Evolutionary conservation across 1,284 basidiomycete species (phyloP).

Genomic region (Malassezia furfur): DNA sequence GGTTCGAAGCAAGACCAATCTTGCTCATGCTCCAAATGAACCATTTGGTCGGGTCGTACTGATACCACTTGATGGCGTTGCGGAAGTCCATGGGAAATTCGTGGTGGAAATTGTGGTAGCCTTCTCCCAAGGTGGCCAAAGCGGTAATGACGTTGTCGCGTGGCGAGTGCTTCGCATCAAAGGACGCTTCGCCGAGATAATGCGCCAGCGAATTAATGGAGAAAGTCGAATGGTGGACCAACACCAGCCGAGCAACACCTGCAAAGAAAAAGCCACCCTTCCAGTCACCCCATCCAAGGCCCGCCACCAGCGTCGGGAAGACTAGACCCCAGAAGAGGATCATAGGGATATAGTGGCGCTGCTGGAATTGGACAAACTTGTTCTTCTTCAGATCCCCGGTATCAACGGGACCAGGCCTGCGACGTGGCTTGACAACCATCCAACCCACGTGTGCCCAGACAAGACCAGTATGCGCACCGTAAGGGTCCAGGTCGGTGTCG

Average conservation of each 20-base stretch:
- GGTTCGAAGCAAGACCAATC: slow-evolving; percentile 41
- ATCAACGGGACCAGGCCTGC: slow-evolving; percentile 47
- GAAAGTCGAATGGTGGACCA: slow-evolving; percentile 48
- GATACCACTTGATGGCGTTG: slow-evolving; percentile 45
- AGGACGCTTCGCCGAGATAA: slow-evolving; percentile 45
- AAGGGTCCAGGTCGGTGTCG: slow-evolving; percentile 47
- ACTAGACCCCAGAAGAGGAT: slow-evolving; percentile 43
- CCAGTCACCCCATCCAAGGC: slow-evolving; percentile 46
- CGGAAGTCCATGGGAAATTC: slow-evolving; percentile 48
- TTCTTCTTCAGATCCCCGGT: slow-evolving; percentile 43
- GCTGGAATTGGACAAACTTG: slow-evolving; percentile 46
- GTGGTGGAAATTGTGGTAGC: slow-evolving; percentile 49
- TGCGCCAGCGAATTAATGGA: slow-evolving; percentile 48
- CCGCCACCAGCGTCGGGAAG: slow-evolving; percentile 45
- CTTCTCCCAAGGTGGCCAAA: slow-evolving; percentile 44
- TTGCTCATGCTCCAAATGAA: slow-evolving; percentile 35
- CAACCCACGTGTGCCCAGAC: slow-evolving; percentile 47
- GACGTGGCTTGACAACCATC: slow-evolving; percentile 47
- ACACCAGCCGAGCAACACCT: slow-evolving; percentile 38
- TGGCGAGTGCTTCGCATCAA: slow-evolving; percentile 47
- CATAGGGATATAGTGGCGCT: slow-evolving; percentile 44
- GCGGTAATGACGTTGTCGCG: slow-evolving; percentile 47
- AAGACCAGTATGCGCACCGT: slow-evolving; percentile 45
- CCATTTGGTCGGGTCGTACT: slow-evolving; percentile 48
- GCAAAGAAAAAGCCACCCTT: slow-evolving; percentile 47